Evolutionary conservation across 352 stramenopile species (phyloP).

Genomic region (Phytopythium ostracodes): DNA sequence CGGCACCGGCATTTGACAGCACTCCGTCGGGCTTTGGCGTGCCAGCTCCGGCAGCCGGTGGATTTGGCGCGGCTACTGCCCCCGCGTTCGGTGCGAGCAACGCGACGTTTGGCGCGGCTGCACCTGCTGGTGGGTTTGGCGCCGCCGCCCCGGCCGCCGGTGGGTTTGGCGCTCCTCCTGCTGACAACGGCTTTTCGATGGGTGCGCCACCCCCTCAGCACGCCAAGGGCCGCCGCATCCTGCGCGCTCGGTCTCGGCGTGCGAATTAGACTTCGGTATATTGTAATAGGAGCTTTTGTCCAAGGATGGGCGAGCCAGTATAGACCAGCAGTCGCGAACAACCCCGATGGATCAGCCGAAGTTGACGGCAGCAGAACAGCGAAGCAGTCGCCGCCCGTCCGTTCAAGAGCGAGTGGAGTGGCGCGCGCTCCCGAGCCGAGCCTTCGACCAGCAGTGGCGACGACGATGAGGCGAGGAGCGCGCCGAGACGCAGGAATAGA

Average conservation of each 20-base stretch:
- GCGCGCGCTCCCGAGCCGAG: not conserved
- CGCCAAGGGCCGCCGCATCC: constrained; percentile 54
- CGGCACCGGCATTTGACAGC: constrained; percentile 24
- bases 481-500: constrained; percentile 1
- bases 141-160: constrained; percentile 19
- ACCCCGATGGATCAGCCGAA: not conserved
- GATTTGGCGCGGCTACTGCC: constrained; percentile 19
- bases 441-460: constrained; percentile 3
- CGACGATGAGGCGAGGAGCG: constrained; percentile 11
- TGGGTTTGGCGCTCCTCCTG: constrained; percentile 27
- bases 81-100: constrained; percentile 11
- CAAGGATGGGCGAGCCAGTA: not conserved
- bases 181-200: constrained; percentile 66
- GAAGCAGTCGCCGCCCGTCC: not conserved
- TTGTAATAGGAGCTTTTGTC: not conserved
- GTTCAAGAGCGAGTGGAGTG: not conserved
- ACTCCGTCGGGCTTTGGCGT: constrained; percentile 14
- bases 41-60: constrained; percentile 9
- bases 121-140: constrained; percentile 17
- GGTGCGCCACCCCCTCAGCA: constrained; percentile 43
- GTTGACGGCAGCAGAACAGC: not conserved
- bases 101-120: constrained; percentile 2
- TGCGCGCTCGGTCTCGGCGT: constrained; percentile 39
- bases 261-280: not conserved
- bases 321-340: not conserved